A percentile compares a stretch with the other conserved stretches of the same genome.
These are phyloP conservation scores for Annulohypoxylon moriforme DNA, from an alignment of 495 filamentous ascomycete species.

Conservation along the genomic window DNA sequence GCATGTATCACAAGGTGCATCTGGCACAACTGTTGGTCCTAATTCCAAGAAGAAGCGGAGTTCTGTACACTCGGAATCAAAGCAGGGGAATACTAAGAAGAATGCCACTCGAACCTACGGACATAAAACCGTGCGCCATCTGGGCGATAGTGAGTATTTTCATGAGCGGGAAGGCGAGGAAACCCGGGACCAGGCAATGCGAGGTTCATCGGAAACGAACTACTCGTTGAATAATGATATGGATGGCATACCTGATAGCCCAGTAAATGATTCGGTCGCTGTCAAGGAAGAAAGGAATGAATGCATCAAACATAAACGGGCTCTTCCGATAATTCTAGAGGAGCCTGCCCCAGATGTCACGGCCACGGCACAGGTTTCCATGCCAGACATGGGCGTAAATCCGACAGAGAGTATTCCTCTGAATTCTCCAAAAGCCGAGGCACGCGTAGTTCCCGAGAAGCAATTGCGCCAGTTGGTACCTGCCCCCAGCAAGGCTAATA, in stretches of 20 bases:
- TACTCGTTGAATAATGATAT: neutral
- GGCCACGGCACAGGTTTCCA: neutral
- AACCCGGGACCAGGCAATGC: neutral
- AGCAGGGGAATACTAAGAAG: neutral
- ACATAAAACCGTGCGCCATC: neutral
- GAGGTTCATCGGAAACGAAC: neutral
- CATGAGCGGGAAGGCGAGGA: neutral
- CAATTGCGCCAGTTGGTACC: neutral
- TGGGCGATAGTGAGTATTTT: neutral
- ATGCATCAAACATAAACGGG: neutral
- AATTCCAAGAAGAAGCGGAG: conserved; percentile 39
- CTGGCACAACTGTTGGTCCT: neutral
- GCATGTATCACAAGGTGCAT: neutral
- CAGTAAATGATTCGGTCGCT: neutral
- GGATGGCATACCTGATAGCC: neutral
- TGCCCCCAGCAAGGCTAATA: neutral
- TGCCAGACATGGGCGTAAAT: neutral
- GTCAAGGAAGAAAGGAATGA: neutral
- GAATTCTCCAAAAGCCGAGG: neutral
- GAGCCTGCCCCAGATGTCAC: neutral
- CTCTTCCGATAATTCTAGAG: neutral
- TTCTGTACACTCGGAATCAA: conserved; percentile 1
- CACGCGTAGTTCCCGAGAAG: neutral
- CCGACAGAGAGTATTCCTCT: neutral
- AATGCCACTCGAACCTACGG: conserved; percentile 10